Conservation (phyloP, 352 stramenopile species). For the Aphanomyces invadans region DNA sequence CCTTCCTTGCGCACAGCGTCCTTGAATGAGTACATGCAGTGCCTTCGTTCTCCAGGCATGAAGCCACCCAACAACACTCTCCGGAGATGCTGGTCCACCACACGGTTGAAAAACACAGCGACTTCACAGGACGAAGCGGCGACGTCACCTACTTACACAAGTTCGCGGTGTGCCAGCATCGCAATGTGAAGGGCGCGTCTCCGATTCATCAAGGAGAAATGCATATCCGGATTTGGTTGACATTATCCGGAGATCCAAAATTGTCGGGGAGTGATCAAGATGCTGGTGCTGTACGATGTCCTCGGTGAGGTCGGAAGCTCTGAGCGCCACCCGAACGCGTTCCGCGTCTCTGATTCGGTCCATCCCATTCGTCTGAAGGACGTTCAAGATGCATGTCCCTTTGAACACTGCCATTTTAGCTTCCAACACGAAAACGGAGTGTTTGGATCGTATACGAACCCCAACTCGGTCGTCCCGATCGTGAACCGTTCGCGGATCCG, state of each 20-base stretch:
- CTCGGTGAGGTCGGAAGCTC: conserved; percentile 15
- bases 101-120: too few species aligned
- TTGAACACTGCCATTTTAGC: conserved; percentile 66
- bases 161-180: too few species aligned
- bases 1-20: too few species aligned
- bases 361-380: conserved; percentile 39
- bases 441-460: conserved; percentile 66
- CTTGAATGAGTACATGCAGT: too few species aligned
- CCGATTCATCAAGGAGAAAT: too few species aligned
- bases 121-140: too few species aligned
- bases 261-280: not conserved
- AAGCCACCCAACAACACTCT: too few species aligned
- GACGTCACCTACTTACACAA: too few species aligned
- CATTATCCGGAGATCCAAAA: not conserved
- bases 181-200: too few species aligned
- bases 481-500: conserved; percentile 32
- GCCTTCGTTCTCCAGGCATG: too few species aligned
- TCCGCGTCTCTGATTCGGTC: conserved; percentile 15
- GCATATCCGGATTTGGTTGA: too few species aligned
- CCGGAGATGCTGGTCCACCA: too few species aligned
- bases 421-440: conserved; percentile 64
- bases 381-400: conserved; percentile 60
- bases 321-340: conserved; percentile 17
- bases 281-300: conserved; percentile 25
- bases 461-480: conserved; percentile 49